phyloP scores from a whole-genome alignment of 2,329 filamentous ascomycete species.

The Tolypocladium sp. region DNA sequence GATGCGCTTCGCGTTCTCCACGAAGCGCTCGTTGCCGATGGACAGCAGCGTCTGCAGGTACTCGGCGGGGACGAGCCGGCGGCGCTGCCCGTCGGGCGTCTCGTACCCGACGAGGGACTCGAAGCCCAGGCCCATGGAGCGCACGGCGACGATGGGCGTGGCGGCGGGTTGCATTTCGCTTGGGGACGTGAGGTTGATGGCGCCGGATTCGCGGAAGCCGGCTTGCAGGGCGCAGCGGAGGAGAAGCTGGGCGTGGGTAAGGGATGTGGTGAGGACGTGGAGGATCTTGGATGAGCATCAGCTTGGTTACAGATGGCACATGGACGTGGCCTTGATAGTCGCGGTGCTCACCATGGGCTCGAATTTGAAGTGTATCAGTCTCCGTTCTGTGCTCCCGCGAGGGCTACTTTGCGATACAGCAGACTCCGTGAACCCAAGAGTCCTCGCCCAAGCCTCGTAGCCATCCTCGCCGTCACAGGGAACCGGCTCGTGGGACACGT shows the following conservation, averaged over 20 bases:
- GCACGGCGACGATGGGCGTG: constrained; percentile 72
- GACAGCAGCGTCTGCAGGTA: constrained; percentile 60
- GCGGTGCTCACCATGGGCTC: constrained; percentile 78
- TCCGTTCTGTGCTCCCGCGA: constrained; percentile 21
- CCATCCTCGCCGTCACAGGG: constrained; percentile 7
- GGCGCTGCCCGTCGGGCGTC: constrained; percentile 23
- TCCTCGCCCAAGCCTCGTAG: constrained; percentile 18
- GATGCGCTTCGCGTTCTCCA: constrained; percentile 59
- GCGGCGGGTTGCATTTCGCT: constrained; percentile 19
- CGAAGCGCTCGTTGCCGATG: constrained; percentile 68
- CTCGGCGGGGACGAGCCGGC: constrained; percentile 49
- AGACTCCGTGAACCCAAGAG: constrained; percentile 14
- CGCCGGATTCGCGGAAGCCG: constrained; percentile 85
- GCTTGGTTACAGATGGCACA: neutral
- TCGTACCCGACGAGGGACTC: constrained; percentile 68
- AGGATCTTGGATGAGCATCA: constrained; percentile 56
- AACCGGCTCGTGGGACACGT: constrained; percentile 70
- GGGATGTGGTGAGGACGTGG: constrained; percentile 72
- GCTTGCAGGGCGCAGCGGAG: constrained; percentile 68
- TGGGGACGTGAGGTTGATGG: constrained; percentile 50
- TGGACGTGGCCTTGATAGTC: neutral
- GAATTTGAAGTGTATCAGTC: constrained; percentile 77
- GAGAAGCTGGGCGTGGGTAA: constrained; percentile 63
- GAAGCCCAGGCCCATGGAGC: constrained; percentile 72
- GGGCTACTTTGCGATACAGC: constrained; percentile 14